These are phyloP conservation scores for Physaria fendleri DNA, from an alignment of 345 rosid species.

Conservation along the genomic window DNA sequence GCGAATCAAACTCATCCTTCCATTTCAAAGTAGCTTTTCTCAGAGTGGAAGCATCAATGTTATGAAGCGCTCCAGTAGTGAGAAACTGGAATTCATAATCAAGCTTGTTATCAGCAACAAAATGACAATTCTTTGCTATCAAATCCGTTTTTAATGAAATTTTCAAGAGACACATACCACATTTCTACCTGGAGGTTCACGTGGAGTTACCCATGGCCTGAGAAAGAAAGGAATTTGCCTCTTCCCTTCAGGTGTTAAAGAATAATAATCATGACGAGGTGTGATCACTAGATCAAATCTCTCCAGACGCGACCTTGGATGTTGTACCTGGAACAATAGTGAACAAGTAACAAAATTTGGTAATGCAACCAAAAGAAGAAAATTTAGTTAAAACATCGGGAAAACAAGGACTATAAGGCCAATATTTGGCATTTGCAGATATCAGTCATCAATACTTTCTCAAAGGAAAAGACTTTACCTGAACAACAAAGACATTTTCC, in stretches of 20 bases:
- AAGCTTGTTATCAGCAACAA: conserved; percentile 19
- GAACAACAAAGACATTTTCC: conserved; percentile 75
- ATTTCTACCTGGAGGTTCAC: conserved; percentile 62
- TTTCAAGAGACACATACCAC: conserved; percentile 48
- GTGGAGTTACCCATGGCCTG: conserved; percentile 70
- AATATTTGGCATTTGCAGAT: neutral
- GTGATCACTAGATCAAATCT: conserved; percentile 88
- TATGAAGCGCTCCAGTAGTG: conserved; percentile 89
- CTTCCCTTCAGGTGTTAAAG: conserved; percentile 65
- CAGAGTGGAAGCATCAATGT: conserved; percentile 56
- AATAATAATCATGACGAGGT: conserved; percentile 83
- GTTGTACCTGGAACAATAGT: conserved; percentile 63
- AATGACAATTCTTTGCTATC: neutral
- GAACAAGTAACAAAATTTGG: neutral
- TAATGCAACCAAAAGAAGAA: neutral
- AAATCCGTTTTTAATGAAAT: neutral
- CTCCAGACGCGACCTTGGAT: conserved; percentile 64
- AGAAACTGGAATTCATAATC: conserved; percentile 47
- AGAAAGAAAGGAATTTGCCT: conserved; percentile 67
- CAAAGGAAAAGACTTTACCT: conserved; percentile 46
- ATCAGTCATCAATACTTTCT: too few relatives aligned
- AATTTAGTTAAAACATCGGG: neutral
- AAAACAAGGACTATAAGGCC: neutral
- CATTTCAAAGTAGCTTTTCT: conserved; percentile 60
- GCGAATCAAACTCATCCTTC: conserved; percentile 59